Percentiles rank a stretch among this genome's conserved stretches.
phyloP scores from a whole-genome alignment of 345 rosid species.

The Gossypium raimondii region DNA sequence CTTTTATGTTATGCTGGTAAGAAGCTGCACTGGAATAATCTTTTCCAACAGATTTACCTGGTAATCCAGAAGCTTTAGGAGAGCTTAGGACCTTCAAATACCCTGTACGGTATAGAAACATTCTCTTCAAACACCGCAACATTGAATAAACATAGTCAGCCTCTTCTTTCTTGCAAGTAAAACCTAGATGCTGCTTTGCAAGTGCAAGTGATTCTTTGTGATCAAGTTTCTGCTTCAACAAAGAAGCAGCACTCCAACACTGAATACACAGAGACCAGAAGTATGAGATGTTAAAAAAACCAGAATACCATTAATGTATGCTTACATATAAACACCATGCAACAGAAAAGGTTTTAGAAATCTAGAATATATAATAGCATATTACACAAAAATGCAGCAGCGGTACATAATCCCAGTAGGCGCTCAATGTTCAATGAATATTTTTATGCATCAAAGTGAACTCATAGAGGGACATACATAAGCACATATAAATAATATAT shows the following conservation, averaged over 20 bases:
- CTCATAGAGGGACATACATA: background rate
- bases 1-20: conserved; percentile 20
- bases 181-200: conserved; percentile 59
- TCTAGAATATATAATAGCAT: background rate
- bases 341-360: background rate
- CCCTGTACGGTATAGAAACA: conserved; percentile 39
- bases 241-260: conserved; percentile 85
- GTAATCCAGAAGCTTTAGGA: conserved; percentile 29
- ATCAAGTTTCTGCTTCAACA: conserved; percentile 57
- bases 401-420: background rate
- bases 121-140: conserved; percentile 54
- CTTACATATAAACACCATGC: background rate
- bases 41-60: conserved; percentile 14
- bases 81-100: conserved; percentile 24
- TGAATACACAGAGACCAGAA: conserved; percentile 27
- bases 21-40: conserved; percentile 18
- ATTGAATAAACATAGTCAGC: conserved; percentile 51
- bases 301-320: background rate
- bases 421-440: background rate
- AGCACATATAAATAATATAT: background rate
- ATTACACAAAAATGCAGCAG: background rate
- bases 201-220: conserved; percentile 60
- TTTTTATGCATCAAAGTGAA: conserved; percentile 1
- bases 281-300: conserved; percentile 1
- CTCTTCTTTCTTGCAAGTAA: conserved; percentile 59